Base-by-base conservation (phyloP, 148 eudicot genomes). In the Chenopodium quinoa region DNA sequence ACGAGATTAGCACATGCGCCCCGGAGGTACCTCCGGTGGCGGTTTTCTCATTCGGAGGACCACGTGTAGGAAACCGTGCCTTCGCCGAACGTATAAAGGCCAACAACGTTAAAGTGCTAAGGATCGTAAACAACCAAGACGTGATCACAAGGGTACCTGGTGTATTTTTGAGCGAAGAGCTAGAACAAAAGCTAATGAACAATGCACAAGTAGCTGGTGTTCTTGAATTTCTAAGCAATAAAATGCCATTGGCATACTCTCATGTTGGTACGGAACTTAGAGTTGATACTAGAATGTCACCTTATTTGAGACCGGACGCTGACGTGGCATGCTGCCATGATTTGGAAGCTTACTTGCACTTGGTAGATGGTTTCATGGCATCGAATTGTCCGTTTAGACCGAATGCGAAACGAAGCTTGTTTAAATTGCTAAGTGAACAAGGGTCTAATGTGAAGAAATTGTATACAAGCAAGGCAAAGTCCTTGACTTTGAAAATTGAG, bases 251-350 rank as follows among this genome's bases (percentile, higher is more conserved):
- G 93, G 89, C 98, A 0, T 94, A 94, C 65, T 76, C 95, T 1
- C 98, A 94, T 20, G 97, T 93, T 0, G 98, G 98, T 32, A 83
- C 89, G 0, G 97, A 91, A 65, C 70, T 94, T 20, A 83, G 86
- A n/a, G 92, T 94, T 2, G 97, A 94, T 44, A 92, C 98, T 6
- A 91, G 78, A 79, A 88, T 83, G 93, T 94, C 98, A 6, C 98
- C 98, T 3, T 94, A 84, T 47, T 68, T 94, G 80, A 94, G 86
- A 34, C 92, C 97, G 0, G 77, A 94, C 8, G 98, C 98, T 0
- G 98, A 94, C n/a, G 92, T 92, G 0, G 95, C 92, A 19, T 94
- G 98, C 67, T 92, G 97, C 75, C 98, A 94, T 90, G 98, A 94
- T 80, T 83, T 94, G 86, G 98, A 94, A 83, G 97, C 98, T 0